phyloP scores from a whole-genome alignment of 257 asterid genomes.

The Solanum okadae region DNA sequence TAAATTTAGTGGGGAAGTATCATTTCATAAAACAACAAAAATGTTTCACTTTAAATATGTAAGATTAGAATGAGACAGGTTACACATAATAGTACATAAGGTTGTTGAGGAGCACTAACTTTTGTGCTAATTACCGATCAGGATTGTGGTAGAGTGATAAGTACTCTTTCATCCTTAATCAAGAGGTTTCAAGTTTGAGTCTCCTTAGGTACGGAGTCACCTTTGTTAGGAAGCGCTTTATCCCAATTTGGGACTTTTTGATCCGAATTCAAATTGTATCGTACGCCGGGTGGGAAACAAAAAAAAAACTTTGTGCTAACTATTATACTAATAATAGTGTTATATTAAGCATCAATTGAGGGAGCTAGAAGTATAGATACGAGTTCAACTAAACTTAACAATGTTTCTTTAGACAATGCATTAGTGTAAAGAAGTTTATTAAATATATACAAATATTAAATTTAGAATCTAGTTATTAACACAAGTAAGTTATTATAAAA shows the following conservation, averaged over 20 bases:
- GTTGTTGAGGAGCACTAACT: not conserved
- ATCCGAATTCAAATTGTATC: no score
- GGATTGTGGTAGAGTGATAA: no score
- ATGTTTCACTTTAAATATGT: not conserved
- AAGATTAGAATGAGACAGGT: not conserved
- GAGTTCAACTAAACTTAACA: no score
- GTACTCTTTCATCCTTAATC: no score
- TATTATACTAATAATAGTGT: not conserved
- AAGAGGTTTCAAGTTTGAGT: no score
- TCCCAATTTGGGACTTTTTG: rapidly evolving
- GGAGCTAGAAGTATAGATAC: no score
- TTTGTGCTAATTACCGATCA: not conserved
- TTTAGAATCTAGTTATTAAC: not conserved
- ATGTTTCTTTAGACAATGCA: not conserved
- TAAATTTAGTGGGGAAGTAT: not conserved
- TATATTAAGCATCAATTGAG: not conserved
- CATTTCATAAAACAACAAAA: not conserved
- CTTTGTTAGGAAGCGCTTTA: no score
- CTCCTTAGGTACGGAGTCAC: no score
- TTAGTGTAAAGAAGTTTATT: no score
- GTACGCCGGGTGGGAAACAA: no score
- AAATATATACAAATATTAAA: no score
- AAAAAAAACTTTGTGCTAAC: not conserved
- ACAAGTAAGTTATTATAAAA: no score
- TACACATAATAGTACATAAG: not conserved